Conservation (phyloP, 352 stramenopile genomes). For the Saprolegnia parasitica region DNA sequence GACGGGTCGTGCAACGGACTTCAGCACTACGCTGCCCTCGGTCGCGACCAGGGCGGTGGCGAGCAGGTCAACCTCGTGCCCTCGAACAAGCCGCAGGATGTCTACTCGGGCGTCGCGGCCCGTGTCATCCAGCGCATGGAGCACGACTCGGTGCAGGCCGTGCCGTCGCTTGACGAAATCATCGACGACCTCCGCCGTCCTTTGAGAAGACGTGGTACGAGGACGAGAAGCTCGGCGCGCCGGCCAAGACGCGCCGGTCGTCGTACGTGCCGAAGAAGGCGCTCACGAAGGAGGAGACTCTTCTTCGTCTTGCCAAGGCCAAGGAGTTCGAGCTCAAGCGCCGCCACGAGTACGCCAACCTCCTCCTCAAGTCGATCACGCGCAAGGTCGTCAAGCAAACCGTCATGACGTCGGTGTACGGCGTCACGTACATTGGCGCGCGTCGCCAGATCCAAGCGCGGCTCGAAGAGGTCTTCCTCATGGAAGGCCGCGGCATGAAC, state of each 20-base stretch:
- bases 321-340: conserved; percentile 36
- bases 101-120: conserved; percentile 94
- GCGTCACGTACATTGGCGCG: conserved; percentile 99
- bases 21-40: conserved; percentile 99
- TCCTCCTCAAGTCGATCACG: conserved; percentile 70
- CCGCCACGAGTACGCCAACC: conserved; percentile 58
- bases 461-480: conserved; percentile 89
- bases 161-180: conserved; percentile 34
- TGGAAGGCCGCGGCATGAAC: conserved; percentile 69
- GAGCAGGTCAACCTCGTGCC: conserved; percentile 97
- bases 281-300: conserved; percentile 14
- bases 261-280: conserved; percentile 40
- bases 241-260: conserved; percentile 35
- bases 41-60: conserved; percentile 91
- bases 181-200: conserved; percentile 24
- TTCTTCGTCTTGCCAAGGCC: conserved; percentile 28
- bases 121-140: conserved; percentile 81
- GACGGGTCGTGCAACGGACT: conserved; percentile 99
- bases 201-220: conserved; percentile 6
- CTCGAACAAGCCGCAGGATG: conserved; percentile 92
- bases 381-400: conserved; percentile 99
- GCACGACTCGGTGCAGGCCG: conserved; percentile 44
- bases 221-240: conserved; percentile 29
- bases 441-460: conserved; percentile 97
- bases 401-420: conserved; percentile 99